Base-by-base conservation (phyloP, 352 stramenopile species). In the Globisporangium perplexum region DNA sequence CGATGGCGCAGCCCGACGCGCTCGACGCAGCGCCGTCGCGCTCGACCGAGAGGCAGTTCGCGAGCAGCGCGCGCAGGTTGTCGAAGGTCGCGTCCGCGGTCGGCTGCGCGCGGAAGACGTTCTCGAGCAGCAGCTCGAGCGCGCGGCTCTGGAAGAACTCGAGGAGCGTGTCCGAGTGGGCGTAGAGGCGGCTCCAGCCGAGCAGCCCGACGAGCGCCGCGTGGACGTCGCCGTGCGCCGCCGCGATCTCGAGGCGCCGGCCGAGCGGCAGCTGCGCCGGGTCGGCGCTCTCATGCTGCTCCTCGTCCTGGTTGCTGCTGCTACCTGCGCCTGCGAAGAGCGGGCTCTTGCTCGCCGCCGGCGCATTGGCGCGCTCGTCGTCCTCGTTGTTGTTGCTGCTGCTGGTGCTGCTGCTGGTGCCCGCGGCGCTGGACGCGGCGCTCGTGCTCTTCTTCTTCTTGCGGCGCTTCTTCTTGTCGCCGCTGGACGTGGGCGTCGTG, bases 131-230 rank as follows among this genome's bases (percentile, higher is more conserved):
- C 45, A 88, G 53, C 33, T 68, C 55, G 43, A 93, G 67, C 30
- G 83, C 78, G 18, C 77, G 53, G 57, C 77, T 78, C 53, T 90
- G 70, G 64, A 93, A 89, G 55, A 91, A 84, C 24, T 60, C 55
- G 41, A 83, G 57, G 50, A 89, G 78, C n/a, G 77, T 78, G 14
- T 88, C 78, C 6, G 76, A 79, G 62, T 80, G 63, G 20, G 78
- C 43, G 55, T 73, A 83, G 38, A 90, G 39, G 15, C 72, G 68
- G 36, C 80, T 91, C 83, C 83, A 93, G 15, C 77, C 78, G 4
- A 91, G 49, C 8, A 93, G 68, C 1, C 83, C 83, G 24, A 87
- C 68, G 12, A 93, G 75, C 30, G 80, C 83, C 11, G 78, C 77
- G 46, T 91, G 80, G 35, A 83, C 66, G 60, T 93, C 77, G 0